A percentile compares a stretch with the other conserved stretches of the same genome.
Conservation (phyloP, 2,329 filamentous ascomycete species). For the Trichothecium roseum region DNA sequence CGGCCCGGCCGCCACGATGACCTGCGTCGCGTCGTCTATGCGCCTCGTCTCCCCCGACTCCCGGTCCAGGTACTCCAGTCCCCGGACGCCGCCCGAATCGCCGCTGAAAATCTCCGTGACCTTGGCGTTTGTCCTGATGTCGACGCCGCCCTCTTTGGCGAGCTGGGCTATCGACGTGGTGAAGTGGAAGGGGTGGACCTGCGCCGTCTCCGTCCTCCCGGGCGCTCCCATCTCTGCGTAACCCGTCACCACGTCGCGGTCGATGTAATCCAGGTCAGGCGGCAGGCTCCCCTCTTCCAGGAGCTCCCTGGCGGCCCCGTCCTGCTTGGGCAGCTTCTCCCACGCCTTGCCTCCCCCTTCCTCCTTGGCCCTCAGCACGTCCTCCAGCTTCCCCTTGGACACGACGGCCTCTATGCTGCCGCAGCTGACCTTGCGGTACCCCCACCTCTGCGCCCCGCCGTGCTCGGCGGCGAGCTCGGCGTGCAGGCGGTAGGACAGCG, state of each 20-base stretch:
- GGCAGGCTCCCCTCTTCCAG: slow-evolving; percentile 55
- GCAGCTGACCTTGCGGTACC: slow-evolving; percentile 70
- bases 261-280: slow-evolving; percentile 75
- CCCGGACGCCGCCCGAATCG: slow-evolving; percentile 37
- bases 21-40: slow-evolving; percentile 38
- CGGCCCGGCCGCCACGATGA: slow-evolving; percentile 47
- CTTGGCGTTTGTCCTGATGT: slow-evolving; percentile 53
- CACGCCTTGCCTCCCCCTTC: slow-evolving; percentile 33
- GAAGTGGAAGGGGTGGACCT: slow-evolving; percentile 89
- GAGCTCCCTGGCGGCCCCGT: slow-evolving; percentile 33
- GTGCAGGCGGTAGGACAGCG: slow-evolving; percentile 76
- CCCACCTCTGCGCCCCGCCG: slow-evolving; percentile 69
- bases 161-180: slow-evolving; percentile 74
- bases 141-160: slow-evolving; percentile 57
- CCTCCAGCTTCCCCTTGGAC: slow-evolving; percentile 19
- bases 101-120: slow-evolving; percentile 57
- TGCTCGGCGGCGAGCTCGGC: slow-evolving; percentile 77
- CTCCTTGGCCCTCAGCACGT: slow-evolving; percentile 2
- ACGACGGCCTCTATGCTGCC: slow-evolving; percentile 43
- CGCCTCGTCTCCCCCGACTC: slow-evolving; percentile 20
- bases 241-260: slow-evolving; percentile 49
- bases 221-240: slow-evolving; percentile 73
- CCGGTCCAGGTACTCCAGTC: slow-evolving; percentile 50
- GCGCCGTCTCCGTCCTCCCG: slow-evolving; percentile 68
- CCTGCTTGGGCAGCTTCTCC: slow-evolving; percentile 53